Conservation (phyloP, 108 stramenopile species). For the Pelagomonas calceolata region DNA sequence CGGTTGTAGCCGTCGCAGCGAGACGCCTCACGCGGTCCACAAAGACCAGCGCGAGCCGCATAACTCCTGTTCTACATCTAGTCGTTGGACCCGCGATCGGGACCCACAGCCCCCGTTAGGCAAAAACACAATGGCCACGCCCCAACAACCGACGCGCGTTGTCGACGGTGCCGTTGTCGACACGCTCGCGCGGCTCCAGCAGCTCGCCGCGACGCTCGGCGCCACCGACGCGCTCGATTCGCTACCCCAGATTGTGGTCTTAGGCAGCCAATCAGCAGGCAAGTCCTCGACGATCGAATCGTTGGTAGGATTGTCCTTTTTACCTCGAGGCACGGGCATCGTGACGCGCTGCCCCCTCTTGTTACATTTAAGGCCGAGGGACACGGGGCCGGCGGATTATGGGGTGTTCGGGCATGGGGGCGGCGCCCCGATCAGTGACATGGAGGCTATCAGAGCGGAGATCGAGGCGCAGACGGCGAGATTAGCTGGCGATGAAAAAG, state of each 20-base stretch:
- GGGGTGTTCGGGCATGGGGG: slow-evolving; percentile 92
- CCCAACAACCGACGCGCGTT: too few relatives aligned
- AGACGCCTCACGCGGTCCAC: too few relatives aligned
- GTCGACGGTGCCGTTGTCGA: neutral
- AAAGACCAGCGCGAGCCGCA: too few relatives aligned
- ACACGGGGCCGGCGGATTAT: slow-evolving; percentile 53
- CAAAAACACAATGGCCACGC: too few relatives aligned
- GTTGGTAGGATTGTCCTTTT: slow-evolving; percentile 45
- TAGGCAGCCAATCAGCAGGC: slow-evolving; percentile 36
- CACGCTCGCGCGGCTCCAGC: neutral
- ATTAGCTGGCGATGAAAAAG: slow-evolving; percentile 54
- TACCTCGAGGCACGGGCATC: slow-evolving; percentile 53
- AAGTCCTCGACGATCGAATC: slow-evolving; percentile 53
- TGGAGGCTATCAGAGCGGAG: slow-evolving; percentile 76
- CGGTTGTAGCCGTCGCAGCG: too few relatives aligned
- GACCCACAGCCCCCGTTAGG: too few relatives aligned
- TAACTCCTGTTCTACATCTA: too few relatives aligned
- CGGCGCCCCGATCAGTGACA: slow-evolving; percentile 67
- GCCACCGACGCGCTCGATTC: neutral
- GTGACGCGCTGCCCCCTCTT: slow-evolving; percentile 53
- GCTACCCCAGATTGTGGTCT: neutral
- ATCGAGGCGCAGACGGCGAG: slow-evolving; percentile 86
- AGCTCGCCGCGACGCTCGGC: neutral
- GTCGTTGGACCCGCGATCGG: too few relatives aligned
- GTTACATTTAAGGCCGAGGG: slow-evolving; percentile 29